A percentile compares a stretch with the other conserved stretches of the same genome.
These are phyloP conservation scores for Odontarrhena argentea DNA, from an alignment of 345 rosid species.

Conservation along the genomic window DNA sequence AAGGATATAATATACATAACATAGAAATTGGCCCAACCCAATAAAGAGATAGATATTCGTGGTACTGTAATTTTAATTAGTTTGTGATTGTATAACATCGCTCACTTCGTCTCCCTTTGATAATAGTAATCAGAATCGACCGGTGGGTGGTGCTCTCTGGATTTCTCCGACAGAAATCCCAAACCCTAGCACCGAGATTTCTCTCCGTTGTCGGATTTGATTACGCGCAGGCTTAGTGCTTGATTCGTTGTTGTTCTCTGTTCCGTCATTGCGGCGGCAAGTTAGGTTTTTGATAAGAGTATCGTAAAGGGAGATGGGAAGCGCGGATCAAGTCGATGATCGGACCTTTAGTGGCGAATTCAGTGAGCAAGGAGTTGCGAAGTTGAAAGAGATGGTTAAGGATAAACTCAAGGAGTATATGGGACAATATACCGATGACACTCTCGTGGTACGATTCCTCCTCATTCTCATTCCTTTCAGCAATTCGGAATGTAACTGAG, in stretches of 20 bases:
- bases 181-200: slow-evolving; percentile 31
- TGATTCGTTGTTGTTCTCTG: slow-evolving; percentile 4
- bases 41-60: background rate
- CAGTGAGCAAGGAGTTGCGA: slow-evolving; percentile 73
- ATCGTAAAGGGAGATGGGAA: slow-evolving; percentile 55
- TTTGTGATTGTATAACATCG: background rate
- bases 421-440: slow-evolving; percentile 98
- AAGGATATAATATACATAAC: too few relatives aligned
- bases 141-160: slow-evolving; percentile 17
- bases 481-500: background rate
- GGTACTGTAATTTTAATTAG: background rate
- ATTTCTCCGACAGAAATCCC: slow-evolving; percentile 28
- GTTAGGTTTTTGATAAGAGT: slow-evolving; percentile 38
- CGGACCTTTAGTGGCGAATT: slow-evolving; percentile 69
- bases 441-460: slow-evolving; percentile 70
- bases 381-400: slow-evolving; percentile 66
- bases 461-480: background rate
- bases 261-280: slow-evolving; percentile 34
- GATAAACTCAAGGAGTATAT: slow-evolving; percentile 90
- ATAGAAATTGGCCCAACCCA: too few relatives aligned
- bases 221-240: slow-evolving; percentile 32
- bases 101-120: background rate
- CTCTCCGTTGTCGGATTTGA: slow-evolving; percentile 22
- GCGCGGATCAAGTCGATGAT: slow-evolving; percentile 64
- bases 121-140: slow-evolving; percentile 18